phyloP scores from a whole-genome alignment of 148 eudicot species.

The Silene uniflora region DNA sequence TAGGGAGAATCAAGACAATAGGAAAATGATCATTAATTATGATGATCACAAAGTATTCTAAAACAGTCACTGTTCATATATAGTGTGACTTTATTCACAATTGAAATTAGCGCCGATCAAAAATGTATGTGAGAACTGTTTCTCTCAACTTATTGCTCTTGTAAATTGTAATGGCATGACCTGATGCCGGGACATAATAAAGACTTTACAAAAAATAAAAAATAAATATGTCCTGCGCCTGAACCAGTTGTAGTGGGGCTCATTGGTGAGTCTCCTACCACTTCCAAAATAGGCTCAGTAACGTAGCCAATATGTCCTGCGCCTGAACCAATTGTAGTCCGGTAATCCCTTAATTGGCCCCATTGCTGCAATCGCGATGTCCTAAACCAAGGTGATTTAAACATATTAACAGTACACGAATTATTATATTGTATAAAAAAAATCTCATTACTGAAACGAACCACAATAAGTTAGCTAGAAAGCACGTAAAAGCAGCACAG shows the following conservation, averaged over 20 bases:
- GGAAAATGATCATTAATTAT: no score
- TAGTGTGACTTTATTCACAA: neutral
- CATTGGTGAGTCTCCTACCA: neutral
- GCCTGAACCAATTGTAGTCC: conserved; percentile 62
- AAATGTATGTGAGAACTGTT: neutral
- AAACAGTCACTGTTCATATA: neutral
- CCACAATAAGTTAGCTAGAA: no score
- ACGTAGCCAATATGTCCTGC: conserved; percentile 54
- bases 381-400: conserved; percentile 25
- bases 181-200: neutral
- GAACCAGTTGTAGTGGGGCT: no score
- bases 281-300: conserved; percentile 21
- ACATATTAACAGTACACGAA: neutral
- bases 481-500: no score
- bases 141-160: neutral
- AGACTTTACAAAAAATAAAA: neutral
- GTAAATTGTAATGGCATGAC: neutral
- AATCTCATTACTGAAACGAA: neutral
- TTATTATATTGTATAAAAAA: neutral
- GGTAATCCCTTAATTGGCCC: conserved; percentile 44
- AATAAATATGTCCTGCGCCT: neutral
- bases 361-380: conserved; percentile 45
- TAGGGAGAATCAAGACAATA: no score
- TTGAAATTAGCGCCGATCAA: neutral
- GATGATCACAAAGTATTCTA: no score